These are phyloP conservation scores for Ophiostoma perfectum DNA, from an alignment of 2,329 filamentous ascomycete genomes.

Conservation along the genomic window DNA sequence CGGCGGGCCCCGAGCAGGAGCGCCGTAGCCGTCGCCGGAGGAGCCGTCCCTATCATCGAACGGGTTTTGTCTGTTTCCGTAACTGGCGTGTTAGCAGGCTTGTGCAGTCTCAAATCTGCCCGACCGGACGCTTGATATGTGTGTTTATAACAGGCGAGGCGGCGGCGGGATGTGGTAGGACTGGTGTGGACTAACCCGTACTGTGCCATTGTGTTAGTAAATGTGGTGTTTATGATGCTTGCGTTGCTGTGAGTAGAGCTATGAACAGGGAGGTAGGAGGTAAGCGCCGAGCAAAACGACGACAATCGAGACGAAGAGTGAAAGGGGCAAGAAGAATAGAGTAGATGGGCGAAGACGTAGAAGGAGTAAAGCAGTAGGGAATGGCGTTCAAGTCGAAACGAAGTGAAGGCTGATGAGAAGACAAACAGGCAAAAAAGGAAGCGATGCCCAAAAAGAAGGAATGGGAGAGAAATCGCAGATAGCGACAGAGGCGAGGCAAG, in stretches of 20 bases:
- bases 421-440: no score
- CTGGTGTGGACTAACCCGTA: slow-evolving; percentile 47
- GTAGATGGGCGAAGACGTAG: no score
- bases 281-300: background rate
- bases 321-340: no score
- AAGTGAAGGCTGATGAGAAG: no score
- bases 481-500: background rate
- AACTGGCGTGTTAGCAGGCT: slow-evolving; percentile 38
- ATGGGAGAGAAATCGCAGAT: background rate
- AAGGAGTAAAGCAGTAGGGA: no score
- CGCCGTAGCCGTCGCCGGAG: slow-evolving; percentile 35
- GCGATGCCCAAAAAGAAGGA: background rate
- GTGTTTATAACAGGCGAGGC: no score
- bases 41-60: slow-evolving; percentile 50
- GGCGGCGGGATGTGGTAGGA: background rate
- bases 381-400: no score
- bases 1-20: slow-evolving; percentile 29
- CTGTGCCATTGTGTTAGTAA: slow-evolving; percentile 43
- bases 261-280: background rate
- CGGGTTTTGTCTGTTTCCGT: slow-evolving; percentile 52
- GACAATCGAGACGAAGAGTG: no score
- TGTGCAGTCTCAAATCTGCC: no score
- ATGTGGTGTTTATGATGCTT: slow-evolving; percentile 4
- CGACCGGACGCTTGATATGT: no score
- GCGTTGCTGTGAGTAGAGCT: background rate